These are phyloP conservation scores for Kluyveromyces lactis DNA, from an alignment of 805 yeast genomes.

Conservation along the genomic window DNA sequence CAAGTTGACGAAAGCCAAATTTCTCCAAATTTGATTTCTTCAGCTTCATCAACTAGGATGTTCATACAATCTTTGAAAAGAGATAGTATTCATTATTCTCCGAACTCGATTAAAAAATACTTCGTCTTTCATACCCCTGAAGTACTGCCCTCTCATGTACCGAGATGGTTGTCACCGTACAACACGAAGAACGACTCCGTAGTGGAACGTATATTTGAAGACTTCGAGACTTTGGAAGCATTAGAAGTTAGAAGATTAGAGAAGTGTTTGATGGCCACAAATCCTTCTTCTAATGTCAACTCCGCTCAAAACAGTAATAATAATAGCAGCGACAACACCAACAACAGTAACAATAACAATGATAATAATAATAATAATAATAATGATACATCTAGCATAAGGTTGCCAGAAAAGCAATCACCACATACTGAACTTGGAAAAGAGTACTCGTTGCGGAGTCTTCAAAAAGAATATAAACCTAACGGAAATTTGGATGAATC, in stretches of 20 bases:
- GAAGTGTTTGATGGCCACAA: conserved; percentile 15
- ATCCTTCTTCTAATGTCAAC: background rate
- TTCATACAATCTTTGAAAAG: conserved; percentile 27
- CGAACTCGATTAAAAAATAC: conserved; percentile 23
- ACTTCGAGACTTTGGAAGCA: conserved; percentile 31
- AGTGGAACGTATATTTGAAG: conserved; percentile 22
- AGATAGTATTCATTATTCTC: conserved; percentile 27
- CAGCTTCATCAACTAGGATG: conserved; percentile 14
- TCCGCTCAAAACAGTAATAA: background rate
- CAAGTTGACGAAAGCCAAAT: background rate
- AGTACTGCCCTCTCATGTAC: conserved; percentile 18
- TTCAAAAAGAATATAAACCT: conserved; percentile 8
- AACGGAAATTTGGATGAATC: conserved; percentile 10
- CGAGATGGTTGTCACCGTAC: conserved; percentile 25
- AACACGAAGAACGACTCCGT: conserved; percentile 15
- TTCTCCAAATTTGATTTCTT: conserved; percentile 14
- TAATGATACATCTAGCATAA: background rate
- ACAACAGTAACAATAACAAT: background rate
- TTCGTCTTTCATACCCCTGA: conserved; percentile 23
- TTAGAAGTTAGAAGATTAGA: conserved; percentile 25
- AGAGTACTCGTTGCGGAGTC: conserved; percentile 7
- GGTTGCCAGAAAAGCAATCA: background rate
- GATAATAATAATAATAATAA: background rate
- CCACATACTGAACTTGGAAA: conserved; percentile 1
- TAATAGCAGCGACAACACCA: too few relatives aligned